Conservation (phyloP, 345 rosid genomes). For the Kandelia obovata region DNA sequence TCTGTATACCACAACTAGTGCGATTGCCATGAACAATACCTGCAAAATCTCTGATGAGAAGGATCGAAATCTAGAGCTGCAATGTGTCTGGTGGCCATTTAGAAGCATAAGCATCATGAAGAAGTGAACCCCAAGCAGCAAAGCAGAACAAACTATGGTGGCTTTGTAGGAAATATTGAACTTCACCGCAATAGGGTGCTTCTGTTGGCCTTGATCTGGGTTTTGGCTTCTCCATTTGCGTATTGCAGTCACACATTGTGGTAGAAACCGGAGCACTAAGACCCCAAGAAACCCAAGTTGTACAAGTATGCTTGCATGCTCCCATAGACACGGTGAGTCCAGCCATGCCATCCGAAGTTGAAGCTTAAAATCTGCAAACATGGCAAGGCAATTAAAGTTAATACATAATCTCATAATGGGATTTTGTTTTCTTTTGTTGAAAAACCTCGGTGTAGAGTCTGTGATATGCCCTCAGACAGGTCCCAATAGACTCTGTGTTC, state of each 20-base stretch:
- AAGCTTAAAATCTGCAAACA: conserved; percentile 34
- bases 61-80: conserved; percentile 39
- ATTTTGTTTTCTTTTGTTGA: no score
- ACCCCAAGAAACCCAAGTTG: conserved; percentile 51
- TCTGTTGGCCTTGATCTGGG: conserved; percentile 28
- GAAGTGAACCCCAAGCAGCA: conserved; percentile 46
- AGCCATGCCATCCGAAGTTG: conserved; percentile 33
- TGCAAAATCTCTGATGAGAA: conserved; percentile 51
- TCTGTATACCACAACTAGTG: conserved; percentile 37
- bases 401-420: neutral
- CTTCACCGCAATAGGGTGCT: conserved; percentile 24
- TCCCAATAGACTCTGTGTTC: no score
- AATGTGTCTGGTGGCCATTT: conserved; percentile 24
- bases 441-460: no score
- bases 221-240: conserved; percentile 26
- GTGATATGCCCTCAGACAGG: no score
- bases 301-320: conserved; percentile 44
- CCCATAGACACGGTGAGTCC: conserved; percentile 50
- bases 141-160: conserved; percentile 40
- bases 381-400: conserved; percentile 2
- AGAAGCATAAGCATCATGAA: conserved; percentile 40
- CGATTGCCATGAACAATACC: conserved; percentile 40
- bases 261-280: conserved; percentile 27
- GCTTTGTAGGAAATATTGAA: conserved; percentile 42
- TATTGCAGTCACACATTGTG: conserved; percentile 22